These are phyloP conservation scores for Apostasia shenzhenica DNA, from an alignment of 106 monocot genomes.

Conservation along the genomic window DNA sequence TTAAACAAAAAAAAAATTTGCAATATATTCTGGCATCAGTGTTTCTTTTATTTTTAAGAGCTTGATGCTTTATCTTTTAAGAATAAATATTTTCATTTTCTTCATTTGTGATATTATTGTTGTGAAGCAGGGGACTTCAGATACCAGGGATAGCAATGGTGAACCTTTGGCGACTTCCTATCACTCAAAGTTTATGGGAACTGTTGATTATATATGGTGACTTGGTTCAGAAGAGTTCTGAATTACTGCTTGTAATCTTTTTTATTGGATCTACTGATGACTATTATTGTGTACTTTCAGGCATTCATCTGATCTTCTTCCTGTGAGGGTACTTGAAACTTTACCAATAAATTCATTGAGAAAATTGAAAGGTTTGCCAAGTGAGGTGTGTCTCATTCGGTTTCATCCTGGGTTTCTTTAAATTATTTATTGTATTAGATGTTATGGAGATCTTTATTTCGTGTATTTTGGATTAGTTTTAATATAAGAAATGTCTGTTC, in stretches of 20 bases:
- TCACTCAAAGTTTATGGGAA: conserved; percentile 62
- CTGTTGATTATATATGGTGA: conserved; percentile 68
- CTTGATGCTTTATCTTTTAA: not conserved
- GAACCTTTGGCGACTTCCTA: conserved; percentile 58
- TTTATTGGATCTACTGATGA: not conserved
- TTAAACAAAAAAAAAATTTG: no score
- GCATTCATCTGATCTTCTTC: conserved; percentile 50
- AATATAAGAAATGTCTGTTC: no score
- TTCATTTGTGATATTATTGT: not conserved
- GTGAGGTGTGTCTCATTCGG: conserved; percentile 20
- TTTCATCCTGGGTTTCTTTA: not conserved
- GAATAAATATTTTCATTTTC: not conserved
- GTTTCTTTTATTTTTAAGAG: no score
- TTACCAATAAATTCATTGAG: conserved; percentile 28
- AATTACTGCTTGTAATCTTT: not conserved
- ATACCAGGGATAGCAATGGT: conserved; percentile 34
- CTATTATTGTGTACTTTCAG: conserved; percentile 14
- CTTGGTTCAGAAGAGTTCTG: not conserved
- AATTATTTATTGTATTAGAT: not conserved
- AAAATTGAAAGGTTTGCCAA: conserved; percentile 43
- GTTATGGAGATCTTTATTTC: no score
- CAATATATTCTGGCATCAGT: no score
- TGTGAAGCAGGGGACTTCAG: conserved; percentile 18
- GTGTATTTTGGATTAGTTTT: no score
- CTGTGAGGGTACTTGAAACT: conserved; percentile 48